Evolutionary conservation across 1,284 basidiomycete genomes (phyloP).

Genomic region (Fomitopsis palustris): DNA sequence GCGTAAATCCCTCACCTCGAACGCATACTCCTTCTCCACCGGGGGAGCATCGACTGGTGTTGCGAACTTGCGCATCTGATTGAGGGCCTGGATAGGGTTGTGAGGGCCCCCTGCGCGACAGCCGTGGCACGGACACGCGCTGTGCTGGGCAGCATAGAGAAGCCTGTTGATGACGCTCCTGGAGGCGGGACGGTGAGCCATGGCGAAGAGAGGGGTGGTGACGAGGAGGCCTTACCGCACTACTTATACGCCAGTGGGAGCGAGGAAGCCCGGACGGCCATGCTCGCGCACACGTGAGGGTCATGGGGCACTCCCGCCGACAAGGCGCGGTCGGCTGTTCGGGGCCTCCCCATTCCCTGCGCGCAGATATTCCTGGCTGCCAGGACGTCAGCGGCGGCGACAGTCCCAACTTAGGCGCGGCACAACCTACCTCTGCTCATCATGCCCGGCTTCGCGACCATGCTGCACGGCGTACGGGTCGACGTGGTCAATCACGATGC

Average conservation of each 20-base stretch:
- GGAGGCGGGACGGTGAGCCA: constrained; percentile 47
- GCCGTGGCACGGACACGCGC: constrained; percentile 75
- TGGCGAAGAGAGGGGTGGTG: constrained; percentile 19
- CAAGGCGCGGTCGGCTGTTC: background rate
- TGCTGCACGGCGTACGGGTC: too few relatives aligned
- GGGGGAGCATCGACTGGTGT: constrained; percentile 67
- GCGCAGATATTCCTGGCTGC: too few relatives aligned
- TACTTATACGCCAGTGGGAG: background rate
- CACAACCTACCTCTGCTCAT: background rate
- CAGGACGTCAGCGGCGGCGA: background rate
- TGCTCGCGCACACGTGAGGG: constrained; percentile 8
- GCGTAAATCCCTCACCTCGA: constrained; percentile 64
- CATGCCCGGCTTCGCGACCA: background rate
- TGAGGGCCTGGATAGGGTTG: constrained; percentile 45
- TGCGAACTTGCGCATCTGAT: constrained; percentile 73
- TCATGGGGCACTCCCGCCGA: background rate
- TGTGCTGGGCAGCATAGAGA: constrained; percentile 69
- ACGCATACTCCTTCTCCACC: constrained; percentile 90
- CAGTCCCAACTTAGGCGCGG: background rate
- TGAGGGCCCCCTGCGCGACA: constrained; percentile 41
- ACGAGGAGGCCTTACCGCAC: background rate
- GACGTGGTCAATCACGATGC: too few relatives aligned
- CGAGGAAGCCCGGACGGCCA: background rate
- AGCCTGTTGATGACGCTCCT: constrained; percentile 63
- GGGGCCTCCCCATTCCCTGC: background rate